Percentiles rank a stretch among this genome's conserved stretches.
Conservation (phyloP, 768 basidiomycete species). For the Coprinopsis marcescibilis region DNA sequence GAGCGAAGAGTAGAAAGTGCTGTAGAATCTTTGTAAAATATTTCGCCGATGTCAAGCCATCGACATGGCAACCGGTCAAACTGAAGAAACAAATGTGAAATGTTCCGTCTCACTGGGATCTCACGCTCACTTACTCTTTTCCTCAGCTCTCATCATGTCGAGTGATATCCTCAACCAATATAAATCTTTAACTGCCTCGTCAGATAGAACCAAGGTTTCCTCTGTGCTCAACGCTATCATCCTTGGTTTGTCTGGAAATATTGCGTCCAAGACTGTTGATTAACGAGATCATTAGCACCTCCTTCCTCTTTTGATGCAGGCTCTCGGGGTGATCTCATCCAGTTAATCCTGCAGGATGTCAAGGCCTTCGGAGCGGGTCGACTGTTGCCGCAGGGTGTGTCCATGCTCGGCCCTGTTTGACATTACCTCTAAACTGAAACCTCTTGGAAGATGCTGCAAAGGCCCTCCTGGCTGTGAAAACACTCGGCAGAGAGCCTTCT, state of each 20-base stretch:
- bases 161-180: conserved; percentile 38
- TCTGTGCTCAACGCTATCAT: conserved; percentile 46
- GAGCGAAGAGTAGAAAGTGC: too few species aligned
- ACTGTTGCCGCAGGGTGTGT: conserved; percentile 52
- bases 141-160: conserved; percentile 32
- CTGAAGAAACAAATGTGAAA: too few species aligned
- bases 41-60: background rate
- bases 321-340: conserved; percentile 51
- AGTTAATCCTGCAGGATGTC: conserved; percentile 56
- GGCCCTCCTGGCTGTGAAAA: conserved; percentile 69
- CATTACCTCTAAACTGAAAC: conserved; percentile 5
- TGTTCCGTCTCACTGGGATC: too few species aligned
- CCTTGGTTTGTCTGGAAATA: conserved; percentile 31
- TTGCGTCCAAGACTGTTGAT: background rate
- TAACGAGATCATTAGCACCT: conserved; percentile 28
- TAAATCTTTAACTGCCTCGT: conserved; percentile 40
- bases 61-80: conserved; percentile 13
- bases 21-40: background rate
- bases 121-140: conserved; percentile 1
- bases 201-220: conserved; percentile 39
- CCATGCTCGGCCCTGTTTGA: background rate
- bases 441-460: conserved; percentile 50
- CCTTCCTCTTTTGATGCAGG: conserved; percentile 42
- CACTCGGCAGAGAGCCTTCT: conserved; percentile 62
- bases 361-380: conserved; percentile 38